Percentiles rank a stretch among this genome's conserved stretches.
Conservation (phyloP, 192 early-diverging fungal species). For the Coemansia aciculifera region DNA sequence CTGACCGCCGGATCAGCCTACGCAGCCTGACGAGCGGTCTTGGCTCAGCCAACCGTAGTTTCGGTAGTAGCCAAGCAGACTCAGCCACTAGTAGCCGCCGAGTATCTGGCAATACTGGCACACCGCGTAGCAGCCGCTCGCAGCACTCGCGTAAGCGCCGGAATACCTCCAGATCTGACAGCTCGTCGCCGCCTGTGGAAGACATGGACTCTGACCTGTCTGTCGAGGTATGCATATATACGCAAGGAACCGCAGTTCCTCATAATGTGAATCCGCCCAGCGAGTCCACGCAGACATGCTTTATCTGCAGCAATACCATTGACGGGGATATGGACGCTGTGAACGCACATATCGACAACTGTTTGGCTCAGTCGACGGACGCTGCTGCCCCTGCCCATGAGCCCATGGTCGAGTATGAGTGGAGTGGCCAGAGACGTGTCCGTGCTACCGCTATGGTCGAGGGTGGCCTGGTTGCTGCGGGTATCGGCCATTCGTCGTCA, state of each 20-base stretch:
- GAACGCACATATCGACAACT: constrained; percentile 78
- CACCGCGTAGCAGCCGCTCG: constrained; percentile 3
- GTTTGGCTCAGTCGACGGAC: constrained; percentile 47
- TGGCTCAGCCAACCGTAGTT: neutral
- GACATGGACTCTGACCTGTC: constrained; percentile 22
- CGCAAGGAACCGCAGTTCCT: constrained; percentile 21
- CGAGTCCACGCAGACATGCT: constrained; percentile 19
- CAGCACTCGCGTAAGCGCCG: constrained; percentile 16
- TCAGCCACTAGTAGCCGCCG: neutral
- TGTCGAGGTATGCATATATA: constrained; percentile 32
- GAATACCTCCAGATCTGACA: neutral
- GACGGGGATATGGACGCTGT: constrained; percentile 57
- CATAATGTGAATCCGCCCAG: neutral
- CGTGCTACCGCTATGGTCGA: constrained; percentile 79
- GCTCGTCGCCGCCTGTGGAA: constrained; percentile 2
- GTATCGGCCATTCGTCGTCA: constrained; percentile 21
- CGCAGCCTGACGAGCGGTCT: neutral
- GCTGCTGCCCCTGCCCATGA: constrained; percentile 1
- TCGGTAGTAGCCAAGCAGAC: neutral
- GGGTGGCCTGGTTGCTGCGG: constrained; percentile 57
- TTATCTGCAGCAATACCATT: constrained; percentile 23
- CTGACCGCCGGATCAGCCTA: neutral
- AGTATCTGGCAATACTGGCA: neutral
- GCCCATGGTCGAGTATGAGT: constrained; percentile 74
- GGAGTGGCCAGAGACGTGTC: constrained; percentile 79